A percentile compares a stretch with the other conserved stretches of the same genome.
These are phyloP conservation scores for Glaciozyma antarctica DNA, from an alignment of 768 basidiomycete genomes.

Conservation along the genomic window DNA sequence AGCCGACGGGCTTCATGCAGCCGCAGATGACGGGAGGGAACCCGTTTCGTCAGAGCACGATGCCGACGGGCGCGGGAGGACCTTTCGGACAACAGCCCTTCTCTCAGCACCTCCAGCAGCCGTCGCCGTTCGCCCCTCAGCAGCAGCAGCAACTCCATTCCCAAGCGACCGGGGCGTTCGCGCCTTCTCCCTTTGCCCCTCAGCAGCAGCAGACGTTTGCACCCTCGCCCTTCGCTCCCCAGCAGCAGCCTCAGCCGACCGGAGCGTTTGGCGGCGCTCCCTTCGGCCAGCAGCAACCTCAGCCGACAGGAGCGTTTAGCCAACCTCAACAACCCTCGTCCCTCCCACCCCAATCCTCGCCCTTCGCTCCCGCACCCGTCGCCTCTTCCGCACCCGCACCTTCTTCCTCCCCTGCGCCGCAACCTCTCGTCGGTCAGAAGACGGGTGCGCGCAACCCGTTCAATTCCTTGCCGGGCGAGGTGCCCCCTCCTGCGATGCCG, in stretches of 20 bases:
- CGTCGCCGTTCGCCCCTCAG: slow-evolving; percentile 19
- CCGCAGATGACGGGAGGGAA: slow-evolving; percentile 47
- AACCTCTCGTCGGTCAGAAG: slow-evolving; percentile 63
- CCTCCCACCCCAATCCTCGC: not conserved
- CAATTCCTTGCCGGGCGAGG: slow-evolving; percentile 52
- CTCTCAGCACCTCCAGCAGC: not conserved
- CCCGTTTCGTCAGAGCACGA: slow-evolving; percentile 43
- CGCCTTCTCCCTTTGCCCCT: slow-evolving; percentile 19
- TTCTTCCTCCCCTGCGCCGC: slow-evolving; percentile 49
- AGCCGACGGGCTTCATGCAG: slow-evolving; percentile 53
- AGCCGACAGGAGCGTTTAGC: slow-evolving; percentile 8
- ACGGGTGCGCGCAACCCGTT: slow-evolving; percentile 96
- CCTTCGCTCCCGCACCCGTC: slow-evolving; percentile 47
- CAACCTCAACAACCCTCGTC: slow-evolving; percentile 4
- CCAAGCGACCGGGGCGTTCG: slow-evolving; percentile 17
- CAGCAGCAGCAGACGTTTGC: slow-evolving; percentile 7
- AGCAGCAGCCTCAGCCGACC: slow-evolving; percentile 19
- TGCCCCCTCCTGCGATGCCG: slow-evolving; percentile 48
- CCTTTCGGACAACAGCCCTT: not conserved
- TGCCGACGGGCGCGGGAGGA: slow-evolving; percentile 21
- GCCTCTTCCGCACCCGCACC: slow-evolving; percentile 30
- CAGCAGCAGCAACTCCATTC: slow-evolving; percentile 7
- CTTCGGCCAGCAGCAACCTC: slow-evolving; percentile 34
- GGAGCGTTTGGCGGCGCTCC: slow-evolving; percentile 4
- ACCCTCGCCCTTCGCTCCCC: slow-evolving; percentile 17